Percentiles rank a stretch among this genome's conserved stretches.
Conservation (phyloP, 495 filamentous ascomycete genomes). For the Xylaria intraflava region DNA sequence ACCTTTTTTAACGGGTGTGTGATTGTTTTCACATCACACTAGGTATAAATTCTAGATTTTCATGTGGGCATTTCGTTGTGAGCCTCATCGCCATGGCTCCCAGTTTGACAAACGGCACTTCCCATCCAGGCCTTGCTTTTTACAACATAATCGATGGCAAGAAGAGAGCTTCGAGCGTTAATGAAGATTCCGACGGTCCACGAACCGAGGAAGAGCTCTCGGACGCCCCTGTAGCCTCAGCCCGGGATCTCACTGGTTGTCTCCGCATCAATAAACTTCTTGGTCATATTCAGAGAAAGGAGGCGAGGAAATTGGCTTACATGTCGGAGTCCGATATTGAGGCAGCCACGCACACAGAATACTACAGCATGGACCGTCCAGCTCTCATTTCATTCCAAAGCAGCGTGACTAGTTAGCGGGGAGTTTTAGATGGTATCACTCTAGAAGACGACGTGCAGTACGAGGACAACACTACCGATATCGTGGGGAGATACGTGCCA, state of each 20-base stretch:
- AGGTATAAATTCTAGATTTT: too few relatives aligned
- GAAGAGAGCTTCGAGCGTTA: conserved; percentile 26
- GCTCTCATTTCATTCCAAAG: too few relatives aligned
- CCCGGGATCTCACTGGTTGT: conserved; percentile 39
- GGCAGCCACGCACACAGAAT: conserved; percentile 24
- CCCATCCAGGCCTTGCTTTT: conserved; percentile 24
- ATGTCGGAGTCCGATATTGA: conserved; percentile 24
- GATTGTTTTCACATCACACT: too few relatives aligned
- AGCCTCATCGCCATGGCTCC: conserved; percentile 19
- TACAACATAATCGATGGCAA: conserved; percentile 44
- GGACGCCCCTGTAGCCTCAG: conserved; percentile 37
- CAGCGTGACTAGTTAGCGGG: too few relatives aligned
- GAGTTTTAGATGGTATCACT: conserved; percentile 22
- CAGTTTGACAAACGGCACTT: conserved; percentile 14
- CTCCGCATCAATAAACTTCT: conserved; percentile 32
- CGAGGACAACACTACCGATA: conserved; percentile 42
- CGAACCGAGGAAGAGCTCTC: conserved; percentile 43
- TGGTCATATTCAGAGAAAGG: conserved; percentile 30
- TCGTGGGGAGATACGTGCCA: conserved; percentile 45
- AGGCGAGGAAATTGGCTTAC: conserved; percentile 37
- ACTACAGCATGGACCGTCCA: conserved; percentile 16
- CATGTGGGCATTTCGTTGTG: too few relatives aligned
- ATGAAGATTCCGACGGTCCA: conserved; percentile 38
- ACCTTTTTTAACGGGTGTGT: too few relatives aligned
- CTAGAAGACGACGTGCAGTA: conserved; percentile 44